These are phyloP conservation scores for Cladophialophora bantiana DNA, from an alignment of 2,329 filamentous ascomycete genomes.

Conservation along the genomic window DNA sequence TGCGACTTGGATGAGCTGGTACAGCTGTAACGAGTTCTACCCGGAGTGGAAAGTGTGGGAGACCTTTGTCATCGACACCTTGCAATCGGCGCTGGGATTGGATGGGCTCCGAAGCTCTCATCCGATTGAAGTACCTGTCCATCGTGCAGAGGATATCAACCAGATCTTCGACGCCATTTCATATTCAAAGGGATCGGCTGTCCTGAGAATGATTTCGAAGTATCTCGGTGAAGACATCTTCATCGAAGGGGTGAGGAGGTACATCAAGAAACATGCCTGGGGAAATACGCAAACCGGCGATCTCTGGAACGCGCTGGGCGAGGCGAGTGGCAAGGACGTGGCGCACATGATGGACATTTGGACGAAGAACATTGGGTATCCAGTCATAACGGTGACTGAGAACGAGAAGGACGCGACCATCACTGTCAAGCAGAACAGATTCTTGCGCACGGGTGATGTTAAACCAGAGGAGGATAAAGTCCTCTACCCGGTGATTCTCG, in stretches of 20 bases:
- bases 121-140: constrained; percentile 94
- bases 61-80: constrained; percentile 88
- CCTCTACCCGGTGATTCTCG: constrained; percentile 88
- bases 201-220: constrained; percentile 95
- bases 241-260: constrained; percentile 87
- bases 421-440: constrained; percentile 91
- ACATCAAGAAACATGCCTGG: constrained; percentile 96
- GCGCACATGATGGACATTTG: constrained; percentile 91
- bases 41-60: constrained; percentile 99
- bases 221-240: constrained; percentile 92
- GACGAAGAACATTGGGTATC: constrained; percentile 96
- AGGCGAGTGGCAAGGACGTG: constrained; percentile 90
- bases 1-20: constrained; percentile 92
- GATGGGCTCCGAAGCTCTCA: constrained; percentile 94
- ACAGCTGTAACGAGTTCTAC: constrained; percentile 92
- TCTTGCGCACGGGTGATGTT: constrained; percentile 89
- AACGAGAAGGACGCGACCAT: constrained; percentile 74
- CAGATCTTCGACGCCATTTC: constrained; percentile 98
- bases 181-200: constrained; percentile 95
- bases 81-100: constrained; percentile 84
- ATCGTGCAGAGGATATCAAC: constrained; percentile 93
- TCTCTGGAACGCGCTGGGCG: constrained; percentile 84
- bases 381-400: constrained; percentile 86
- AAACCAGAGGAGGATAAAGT: constrained; percentile 91
- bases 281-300: constrained; percentile 92